phyloP scores from a whole-genome alignment of 495 filamentous ascomycete genomes.

The Cercophora newfieldiana region DNA sequence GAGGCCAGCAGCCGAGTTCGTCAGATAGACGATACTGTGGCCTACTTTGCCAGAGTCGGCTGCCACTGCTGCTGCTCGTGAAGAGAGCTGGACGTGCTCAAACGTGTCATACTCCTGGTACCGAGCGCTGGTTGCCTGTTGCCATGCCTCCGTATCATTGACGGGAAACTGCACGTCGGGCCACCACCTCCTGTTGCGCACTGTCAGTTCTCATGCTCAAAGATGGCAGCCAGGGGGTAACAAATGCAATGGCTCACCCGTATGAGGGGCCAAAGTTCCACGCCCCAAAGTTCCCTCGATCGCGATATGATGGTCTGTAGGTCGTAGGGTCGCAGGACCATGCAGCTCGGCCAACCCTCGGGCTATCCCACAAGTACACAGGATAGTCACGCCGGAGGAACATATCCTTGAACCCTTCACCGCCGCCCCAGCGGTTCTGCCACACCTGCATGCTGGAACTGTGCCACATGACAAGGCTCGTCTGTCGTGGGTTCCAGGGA shows the following conservation, averaged over 20 bases:
- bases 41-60: conserved; percentile 49
- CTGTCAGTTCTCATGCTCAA: neutral
- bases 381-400: conserved; percentile 50
- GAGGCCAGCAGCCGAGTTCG: conserved; percentile 47
- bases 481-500: conserved; percentile 45
- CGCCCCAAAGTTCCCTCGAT: conserved; percentile 44
- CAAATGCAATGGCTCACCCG: neutral
- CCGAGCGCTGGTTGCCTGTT: conserved; percentile 43
- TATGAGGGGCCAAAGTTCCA: conserved; percentile 49
- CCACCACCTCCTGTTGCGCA: conserved; percentile 37
- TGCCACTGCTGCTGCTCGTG: conserved; percentile 42
- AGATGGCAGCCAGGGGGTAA: neutral
- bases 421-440: conserved; percentile 52
- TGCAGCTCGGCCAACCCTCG: conserved; percentile 47
- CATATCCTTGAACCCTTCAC: conserved; percentile 52
- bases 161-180: conserved; percentile 47
- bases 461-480: conserved; percentile 52
- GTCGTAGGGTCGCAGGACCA: conserved; percentile 42
- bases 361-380: conserved; percentile 51
- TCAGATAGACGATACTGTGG: conserved; percentile 44
- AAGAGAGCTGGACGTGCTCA: conserved; percentile 41
- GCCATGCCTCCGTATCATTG: conserved; percentile 38
- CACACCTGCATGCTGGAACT: conserved; percentile 47
- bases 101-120: conserved; percentile 48
- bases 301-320: conserved; percentile 41